These are phyloP conservation scores for Ogataea haglerorum DNA, from an alignment of 805 yeast genomes.

Conservation along the genomic window DNA sequence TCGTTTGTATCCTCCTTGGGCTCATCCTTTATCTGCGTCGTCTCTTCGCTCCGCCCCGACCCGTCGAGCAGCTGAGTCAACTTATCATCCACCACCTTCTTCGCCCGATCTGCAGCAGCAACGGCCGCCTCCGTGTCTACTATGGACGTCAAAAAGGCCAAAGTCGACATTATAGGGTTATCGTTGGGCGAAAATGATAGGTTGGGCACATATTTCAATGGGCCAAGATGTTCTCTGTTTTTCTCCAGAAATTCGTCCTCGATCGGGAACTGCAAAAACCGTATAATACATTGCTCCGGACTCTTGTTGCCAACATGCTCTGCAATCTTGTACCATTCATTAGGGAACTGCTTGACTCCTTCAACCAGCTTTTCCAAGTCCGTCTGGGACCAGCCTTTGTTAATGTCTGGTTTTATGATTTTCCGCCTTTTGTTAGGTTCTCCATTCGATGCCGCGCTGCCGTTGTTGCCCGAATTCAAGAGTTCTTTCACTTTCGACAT, in stretches of 20 bases:
- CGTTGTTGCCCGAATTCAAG: constrained; percentile 13
- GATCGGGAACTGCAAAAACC: constrained; percentile 75
- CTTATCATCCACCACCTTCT: constrained; percentile 39
- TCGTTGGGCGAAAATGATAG: constrained; percentile 83
- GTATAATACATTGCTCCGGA: constrained; percentile 74
- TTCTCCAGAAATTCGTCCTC: constrained; percentile 68
- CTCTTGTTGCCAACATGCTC: constrained; percentile 63
- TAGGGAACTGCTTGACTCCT: constrained; percentile 57
- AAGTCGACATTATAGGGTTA: constrained; percentile 91
- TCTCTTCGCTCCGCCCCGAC: constrained; percentile 11
- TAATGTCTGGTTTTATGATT: constrained; percentile 34
- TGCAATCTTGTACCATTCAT: constrained; percentile 80
- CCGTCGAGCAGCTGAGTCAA: constrained; percentile 13
- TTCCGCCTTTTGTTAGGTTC: constrained; percentile 23
- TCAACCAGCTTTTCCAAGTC: constrained; percentile 59
- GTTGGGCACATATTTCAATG: constrained; percentile 77
- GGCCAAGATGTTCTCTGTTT: constrained; percentile 51
- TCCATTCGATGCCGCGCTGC: constrained; percentile 8
- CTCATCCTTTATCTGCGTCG: constrained; percentile 26
- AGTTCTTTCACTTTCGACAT: constrained; percentile 26
- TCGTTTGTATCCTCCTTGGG: constrained; percentile 13
- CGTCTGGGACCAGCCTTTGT: constrained; percentile 60
- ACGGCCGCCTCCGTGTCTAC: constrained; percentile 85
- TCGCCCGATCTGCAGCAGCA: constrained; percentile 70
- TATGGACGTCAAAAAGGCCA: constrained; percentile 78